Base-by-base conservation (phyloP, 768 basidiomycete species). In the Boletus vermiculosoides region DNA sequence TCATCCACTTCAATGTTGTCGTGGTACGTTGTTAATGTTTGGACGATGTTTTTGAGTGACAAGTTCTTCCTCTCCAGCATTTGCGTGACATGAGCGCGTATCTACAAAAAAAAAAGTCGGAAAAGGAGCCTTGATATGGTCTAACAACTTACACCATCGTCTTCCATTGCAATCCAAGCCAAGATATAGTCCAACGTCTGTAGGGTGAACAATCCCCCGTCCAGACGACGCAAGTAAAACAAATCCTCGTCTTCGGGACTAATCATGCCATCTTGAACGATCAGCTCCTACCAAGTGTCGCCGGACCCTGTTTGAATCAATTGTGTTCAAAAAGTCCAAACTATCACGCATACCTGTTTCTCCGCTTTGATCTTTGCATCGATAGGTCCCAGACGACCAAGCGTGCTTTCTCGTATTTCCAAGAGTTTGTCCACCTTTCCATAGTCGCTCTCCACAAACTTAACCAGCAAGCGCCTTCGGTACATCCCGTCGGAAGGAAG, bases 141-240 rank as follows among this genome's bases (percentile, higher is more conserved):
- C 8, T 47, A 34, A 25, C 20, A 18, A 58, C 90, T 54, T 75
- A 97, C 97, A 37, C 96, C 97, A 64, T 98, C 96, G 64, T 98
- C 96, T 74, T 99, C 97, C 94, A 98, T 95, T 54, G 85, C 82
- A 28, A 98, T 73, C 97, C 97, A 99, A 6, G 90, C 94, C 39
- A 98, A 73, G 57, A 98, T 90, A 64, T 95, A 98, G 71, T 98
- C 96, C 40, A 93, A 83, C 18, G 87, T 93, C 66, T 98, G 96
- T 9, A 98, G 73, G 2, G 88, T 89, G 67, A 90, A 94, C 44
- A 97, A 73, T 0, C 97, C 97, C 2, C 86, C 85, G 55, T 97
- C 94, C 36, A 98, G 74, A 53, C 89, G 82, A 33, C 87, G 84
- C n/a, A 97, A 75, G 75, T 98, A 98, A 79, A 86, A 90, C 18